These are phyloP conservation scores for Panus rudis DNA, from an alignment of 768 basidiomycete genomes.

Conservation along the genomic window DNA sequence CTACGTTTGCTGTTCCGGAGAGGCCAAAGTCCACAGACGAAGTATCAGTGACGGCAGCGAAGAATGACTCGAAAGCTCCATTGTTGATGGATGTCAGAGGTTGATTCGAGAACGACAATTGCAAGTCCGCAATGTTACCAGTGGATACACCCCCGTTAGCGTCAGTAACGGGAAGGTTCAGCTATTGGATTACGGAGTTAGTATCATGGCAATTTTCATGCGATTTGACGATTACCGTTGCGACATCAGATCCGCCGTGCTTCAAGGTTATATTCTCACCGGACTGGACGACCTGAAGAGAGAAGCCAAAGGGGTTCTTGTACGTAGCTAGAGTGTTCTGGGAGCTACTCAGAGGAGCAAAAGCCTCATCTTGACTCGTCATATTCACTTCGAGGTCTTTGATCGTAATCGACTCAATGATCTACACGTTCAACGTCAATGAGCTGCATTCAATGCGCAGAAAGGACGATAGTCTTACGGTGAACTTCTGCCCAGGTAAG, in stretches of 20 bases:
- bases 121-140: constrained; percentile 55
- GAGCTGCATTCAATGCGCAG: background rate
- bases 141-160: constrained; percentile 61
- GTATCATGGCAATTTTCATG: background rate
- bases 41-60: constrained; percentile 51
- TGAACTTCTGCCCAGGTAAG: constrained; percentile 55
- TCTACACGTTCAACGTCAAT: constrained; percentile 22
- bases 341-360: constrained; percentile 54
- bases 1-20: constrained; percentile 51
- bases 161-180: constrained; percentile 31
- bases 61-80: constrained; percentile 47
- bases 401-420: constrained; percentile 59
- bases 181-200: constrained; percentile 2
- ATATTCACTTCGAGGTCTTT: constrained; percentile 51
- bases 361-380: constrained; percentile 44
- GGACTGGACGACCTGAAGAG: constrained; percentile 53
- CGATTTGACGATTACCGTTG: constrained; percentile 32
- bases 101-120: constrained; percentile 48
- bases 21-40: constrained; percentile 38
- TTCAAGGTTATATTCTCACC: constrained; percentile 48
- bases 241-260: constrained; percentile 41
- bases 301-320: constrained; percentile 74
- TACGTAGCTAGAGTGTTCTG: constrained; percentile 48
- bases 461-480: constrained; percentile 25
- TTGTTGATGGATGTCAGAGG: constrained; percentile 51